Evolutionary conservation across 2,329 filamentous ascomycete genomes (phyloP), one percentile per base, ranked within the genome.

Genomic region (Dactylellina drechsleri): DNA sequence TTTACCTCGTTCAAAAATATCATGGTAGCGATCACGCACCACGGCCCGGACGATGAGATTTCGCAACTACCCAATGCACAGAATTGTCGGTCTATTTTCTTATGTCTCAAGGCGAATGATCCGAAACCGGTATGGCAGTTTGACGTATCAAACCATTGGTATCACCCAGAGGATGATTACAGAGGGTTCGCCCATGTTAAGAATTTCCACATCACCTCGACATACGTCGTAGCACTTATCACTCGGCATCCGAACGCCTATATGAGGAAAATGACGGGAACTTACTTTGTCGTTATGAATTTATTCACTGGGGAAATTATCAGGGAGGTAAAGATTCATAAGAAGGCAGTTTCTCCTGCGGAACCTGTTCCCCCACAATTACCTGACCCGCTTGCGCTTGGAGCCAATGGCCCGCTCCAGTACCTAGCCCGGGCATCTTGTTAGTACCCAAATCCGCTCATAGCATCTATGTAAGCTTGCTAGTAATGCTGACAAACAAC

Each of bases 181-280:
- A 76, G 76, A 28, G 77, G 77, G 15, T 79, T 78, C 54, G 77
- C 79, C 7, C 78, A 79, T 54, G 54, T 80, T 13, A 79, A 79
- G 49, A 80, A 79, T 67, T 80, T 79, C 45, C 78, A 80, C 71
- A 61, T 80, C 16, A 80, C 79, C 8, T 79, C 70, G 68, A 78
- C 77, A 20, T 75, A 78, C 57, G 60, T 80, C n/a, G 77, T 80
- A 36, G 79, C 77, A n/a, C 78, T 80, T 2, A 77, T 79, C 16
- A 78, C 78, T 20, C 76, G 78, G 16, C 78, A 79, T 45, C 78
- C 77, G 53, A 77, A 77, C 26, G 62, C 73, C 36, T 67, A 60
- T 8, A 76, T 79, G 61, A 74, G 77, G 16, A 80, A 80, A 71
- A 77, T 80, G 41, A 79, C 77, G 2, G 77, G 78, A 40, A 80